phyloP scores from a whole-genome alignment of 345 rosid species.

The Euphorbia tirucalli region DNA sequence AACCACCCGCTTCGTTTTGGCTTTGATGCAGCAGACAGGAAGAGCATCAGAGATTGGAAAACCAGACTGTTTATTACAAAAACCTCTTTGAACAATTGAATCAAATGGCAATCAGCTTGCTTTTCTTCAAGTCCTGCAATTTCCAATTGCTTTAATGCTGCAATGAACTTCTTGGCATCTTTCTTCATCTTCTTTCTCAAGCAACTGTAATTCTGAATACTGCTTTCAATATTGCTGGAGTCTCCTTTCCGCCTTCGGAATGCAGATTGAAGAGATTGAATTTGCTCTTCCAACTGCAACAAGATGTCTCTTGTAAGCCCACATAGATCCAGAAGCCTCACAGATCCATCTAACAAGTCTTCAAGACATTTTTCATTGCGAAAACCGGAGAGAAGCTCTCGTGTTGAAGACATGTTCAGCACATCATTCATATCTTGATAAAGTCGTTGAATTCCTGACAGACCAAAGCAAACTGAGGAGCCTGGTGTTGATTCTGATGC shows the following conservation, averaged over 20 bases:
- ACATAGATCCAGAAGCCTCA: constrained; percentile 59
- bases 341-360: constrained; percentile 56
- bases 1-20: constrained; percentile 46
- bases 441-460: constrained; percentile 49
- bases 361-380: constrained; percentile 36
- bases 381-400: constrained; percentile 37
- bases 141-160: constrained; percentile 49
- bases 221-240: constrained; percentile 26
- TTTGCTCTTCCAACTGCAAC: constrained; percentile 46
- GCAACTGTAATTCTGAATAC: constrained; percentile 25
- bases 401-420: constrained; percentile 56
- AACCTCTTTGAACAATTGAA: constrained; percentile 44
- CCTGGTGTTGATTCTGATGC: constrained; percentile 28
- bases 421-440: constrained; percentile 45
- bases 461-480: constrained; percentile 34
- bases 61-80: constrained; percentile 29
- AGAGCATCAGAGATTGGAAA: constrained; percentile 46
- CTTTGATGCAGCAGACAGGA: constrained; percentile 37
- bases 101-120: constrained; percentile 40
- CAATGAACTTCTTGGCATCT: constrained; percentile 45
- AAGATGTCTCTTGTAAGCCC: constrained; percentile 50
- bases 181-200: constrained; percentile 58
- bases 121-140: constrained; percentile 15
- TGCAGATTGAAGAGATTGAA: constrained; percentile 54
- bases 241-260: constrained; percentile 52